Percentiles rank a stretch among this genome's conserved stretches.
Conservation (phyloP, 192 early-diverging fungal genomes). For the Backusella liffmaniae region DNA sequence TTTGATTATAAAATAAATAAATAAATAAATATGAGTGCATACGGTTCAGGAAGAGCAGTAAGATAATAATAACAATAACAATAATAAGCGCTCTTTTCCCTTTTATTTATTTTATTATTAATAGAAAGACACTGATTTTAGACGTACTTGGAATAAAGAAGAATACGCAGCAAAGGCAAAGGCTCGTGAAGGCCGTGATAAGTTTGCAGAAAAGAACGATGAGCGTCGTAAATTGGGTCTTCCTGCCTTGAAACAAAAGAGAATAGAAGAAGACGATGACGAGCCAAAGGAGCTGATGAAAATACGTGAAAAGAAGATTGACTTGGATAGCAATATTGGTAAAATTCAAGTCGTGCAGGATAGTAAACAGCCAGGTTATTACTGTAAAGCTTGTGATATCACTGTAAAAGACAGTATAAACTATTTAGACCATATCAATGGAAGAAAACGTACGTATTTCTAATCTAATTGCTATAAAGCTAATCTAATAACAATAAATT, state of each 20-base stretch:
- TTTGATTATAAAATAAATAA: neutral
- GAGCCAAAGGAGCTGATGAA: conserved; percentile 33
- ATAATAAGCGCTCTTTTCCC: neutral
- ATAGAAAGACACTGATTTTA: conserved; percentile 42
- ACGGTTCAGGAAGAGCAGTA: conserved; percentile 25
- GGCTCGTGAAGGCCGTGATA: conserved; percentile 30
- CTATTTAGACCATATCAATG: conserved; percentile 92
- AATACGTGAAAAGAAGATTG: conserved; percentile 53
- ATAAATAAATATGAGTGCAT: conserved; percentile 16
- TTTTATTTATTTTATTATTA: neutral
- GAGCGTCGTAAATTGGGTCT: conserved; percentile 39
- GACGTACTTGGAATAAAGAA: conserved; percentile 44
- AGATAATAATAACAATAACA: neutral
- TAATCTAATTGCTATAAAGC: too few species aligned
- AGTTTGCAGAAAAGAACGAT: conserved; percentile 33
- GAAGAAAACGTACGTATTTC: conserved; percentile 63
- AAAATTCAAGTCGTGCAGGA: conserved; percentile 80
- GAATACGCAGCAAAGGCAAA: conserved; percentile 41
- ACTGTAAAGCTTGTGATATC: conserved; percentile 87
- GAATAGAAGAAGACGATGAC: conserved; percentile 14
- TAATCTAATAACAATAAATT: too few species aligned
- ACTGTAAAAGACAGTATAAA: conserved; percentile 87
- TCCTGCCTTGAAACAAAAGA: conserved; percentile 22
- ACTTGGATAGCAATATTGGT: conserved; percentile 74
- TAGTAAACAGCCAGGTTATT: conserved; percentile 83